phyloP scores from a whole-genome alignment of 2,329 filamentous ascomycete species.

The Cercospora nicotianae region DNA sequence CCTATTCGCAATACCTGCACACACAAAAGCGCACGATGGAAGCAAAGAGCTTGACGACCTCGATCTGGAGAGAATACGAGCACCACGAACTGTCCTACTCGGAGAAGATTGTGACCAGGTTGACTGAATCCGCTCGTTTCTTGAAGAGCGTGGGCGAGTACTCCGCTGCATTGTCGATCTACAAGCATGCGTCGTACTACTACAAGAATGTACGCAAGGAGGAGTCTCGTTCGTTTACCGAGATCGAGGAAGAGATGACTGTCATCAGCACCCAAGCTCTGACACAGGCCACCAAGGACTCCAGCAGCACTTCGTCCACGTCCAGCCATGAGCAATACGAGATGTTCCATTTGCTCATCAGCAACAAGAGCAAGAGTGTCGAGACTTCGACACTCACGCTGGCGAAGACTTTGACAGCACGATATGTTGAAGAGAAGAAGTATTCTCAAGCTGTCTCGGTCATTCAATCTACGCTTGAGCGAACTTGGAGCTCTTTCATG shows the following conservation, averaged over 20 bases:
- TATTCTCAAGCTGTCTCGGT: slow-evolving; percentile 50
- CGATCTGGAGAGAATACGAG: slow-evolving; percentile 53
- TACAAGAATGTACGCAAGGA: slow-evolving; percentile 42
- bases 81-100: slow-evolving; percentile 40
- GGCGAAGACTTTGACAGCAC: slow-evolving; percentile 42
- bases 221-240: slow-evolving; percentile 39
- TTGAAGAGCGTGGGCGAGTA: slow-evolving; percentile 51
- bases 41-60: slow-evolving; percentile 48
- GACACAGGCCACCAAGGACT: slow-evolving; percentile 40
- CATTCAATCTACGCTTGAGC: slow-evolving; percentile 48
- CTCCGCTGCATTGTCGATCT: slow-evolving; percentile 49
- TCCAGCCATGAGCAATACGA: slow-evolving; percentile 45
- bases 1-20: slow-evolving; percentile 51
- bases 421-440: slow-evolving; percentile 50
- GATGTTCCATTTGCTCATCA: slow-evolving; percentile 46
- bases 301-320: slow-evolving; percentile 28
- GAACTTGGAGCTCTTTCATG: slow-evolving; percentile 51
- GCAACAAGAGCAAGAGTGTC: slow-evolving; percentile 41
- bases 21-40: slow-evolving; percentile 48
- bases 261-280: slow-evolving; percentile 41
- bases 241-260: slow-evolving; percentile 48
- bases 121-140: slow-evolving; percentile 46
- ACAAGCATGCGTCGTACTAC: slow-evolving; percentile 42
- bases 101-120: slow-evolving; percentile 31
- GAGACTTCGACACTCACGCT: slow-evolving; percentile 46